Evolutionary conservation across 768 basidiomycete genomes (phyloP), one percentile per base, ranked within the genome.

Genomic region (Sarcomyxa edulis): DNA sequence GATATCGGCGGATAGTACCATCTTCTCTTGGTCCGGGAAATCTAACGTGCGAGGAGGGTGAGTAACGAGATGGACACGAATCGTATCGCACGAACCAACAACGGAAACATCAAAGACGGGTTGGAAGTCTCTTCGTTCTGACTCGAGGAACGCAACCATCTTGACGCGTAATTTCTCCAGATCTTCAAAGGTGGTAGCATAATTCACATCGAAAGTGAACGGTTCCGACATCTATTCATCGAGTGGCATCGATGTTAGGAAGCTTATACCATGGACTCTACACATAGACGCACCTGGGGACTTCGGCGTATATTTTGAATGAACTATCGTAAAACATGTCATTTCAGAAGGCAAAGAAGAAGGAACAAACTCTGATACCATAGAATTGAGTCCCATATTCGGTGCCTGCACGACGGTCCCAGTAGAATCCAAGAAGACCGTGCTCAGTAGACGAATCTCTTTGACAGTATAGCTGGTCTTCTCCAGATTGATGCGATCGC

Each of bases 371-470:
- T 18, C 11, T 35, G 20, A 25, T 50, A 81, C 78, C 60, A 72
- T 58, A 7, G 65, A 58, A 55, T 76, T 81, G 32, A 86, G 58
- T 5, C 74, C 56, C 40, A 59, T 74, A 50, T 88, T 85, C 15
- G 85, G 83, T 10, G 81, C 83, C 53, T 85, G 84, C n/a, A 86
- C 80, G 19, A 65, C 57, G 26, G 72, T 70, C 18, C 73, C 75
- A 41, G 72, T 70, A 5, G 62, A 56, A 52, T 88, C 78, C 32
- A 84, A 53, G 57, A 91, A 78, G 27, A 87, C 64, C 6, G 84
- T 89, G 39, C 78, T 85, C 40, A 94, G 71, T 21, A 96, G 71
- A 20, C 83, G 72, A 57, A 96, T 94, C 59, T 93, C 89, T 53
- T 85, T 87, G 44, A 95, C 89, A 1, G 84, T 86, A 55, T 85